Base-by-base conservation (phyloP, 1,284 basidiomycete genomes). In the Rhodotorula sp. region DNA sequence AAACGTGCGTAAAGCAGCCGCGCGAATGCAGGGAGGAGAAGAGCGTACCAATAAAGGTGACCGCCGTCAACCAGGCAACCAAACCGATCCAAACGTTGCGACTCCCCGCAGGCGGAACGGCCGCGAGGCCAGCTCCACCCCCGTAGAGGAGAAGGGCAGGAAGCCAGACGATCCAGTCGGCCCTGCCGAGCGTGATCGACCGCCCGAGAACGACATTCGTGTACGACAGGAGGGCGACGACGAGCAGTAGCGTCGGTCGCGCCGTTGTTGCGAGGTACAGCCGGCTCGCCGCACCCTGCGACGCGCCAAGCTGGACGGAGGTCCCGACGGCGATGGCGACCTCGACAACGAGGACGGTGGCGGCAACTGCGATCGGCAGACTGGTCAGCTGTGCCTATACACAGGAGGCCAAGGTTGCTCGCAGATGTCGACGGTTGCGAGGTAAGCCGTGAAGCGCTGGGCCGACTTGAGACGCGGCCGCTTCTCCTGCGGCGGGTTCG, bases 81-180 rank as follows among this genome's bases (percentile, higher is more conserved):
- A 76, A 46, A 1, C 66, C 73, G 21, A 71, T 69, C 70, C 70
- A 74, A 12, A 69, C 44, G 27, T n/a, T 27, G 3, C 13, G 22
- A 2, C 53, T 32, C 5, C 6, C 55, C 9, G 32, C 36, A 0
- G 2, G 41, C 0, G 54, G 46, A 0, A 70, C 27, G 2, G 59
- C 61, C 2, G 75, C 70, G 19, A 76, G 57, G 0, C 70, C 68
- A 5, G 70, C 69, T 5, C 73, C 75, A 15, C 57, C 34, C 3
- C 44, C 61, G 36, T 69, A 69, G 13, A 74, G 34, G 25, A 34
- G 22, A 8, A 71, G 39, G 0, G 70, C 58, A 3, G 75, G 73
- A 5, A 62, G 29, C 75, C 75, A 76, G 29, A 76, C 68, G 46
- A 76, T 64, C 53, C 63, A 73, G 48, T 72, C 73, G 7, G 67